Evolutionary conservation across 805 yeast genomes (phyloP).

Genomic region (Wickerhamomyces rabaulensis): DNA sequence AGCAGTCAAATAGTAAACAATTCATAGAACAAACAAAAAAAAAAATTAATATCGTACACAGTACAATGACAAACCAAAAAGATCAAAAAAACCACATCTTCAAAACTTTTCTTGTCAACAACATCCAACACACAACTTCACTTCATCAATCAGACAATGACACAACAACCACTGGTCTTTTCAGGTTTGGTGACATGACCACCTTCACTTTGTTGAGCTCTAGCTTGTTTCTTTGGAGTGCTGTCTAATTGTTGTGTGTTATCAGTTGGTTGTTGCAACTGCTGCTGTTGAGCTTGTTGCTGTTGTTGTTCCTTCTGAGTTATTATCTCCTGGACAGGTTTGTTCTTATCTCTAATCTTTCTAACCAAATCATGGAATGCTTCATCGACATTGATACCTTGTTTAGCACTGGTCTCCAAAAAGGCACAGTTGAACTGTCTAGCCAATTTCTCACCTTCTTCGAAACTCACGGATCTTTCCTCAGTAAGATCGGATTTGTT

Average conservation of each 20-base stretch:
- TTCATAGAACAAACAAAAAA: background rate
- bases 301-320: background rate
- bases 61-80: background rate
- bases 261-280: constrained; percentile 1
- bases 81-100: background rate
- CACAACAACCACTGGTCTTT: constrained; percentile 32
- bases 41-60: background rate
- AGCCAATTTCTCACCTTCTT: constrained; percentile 61
- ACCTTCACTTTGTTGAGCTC: background rate
- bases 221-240: background rate
- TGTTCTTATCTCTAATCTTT: constrained; percentile 33
- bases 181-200: background rate
- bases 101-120: background rate
- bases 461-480: constrained; percentile 67
- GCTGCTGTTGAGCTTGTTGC: background rate
- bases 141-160: constrained; percentile 14
- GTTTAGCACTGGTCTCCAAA: constrained; percentile 91
- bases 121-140: background rate
- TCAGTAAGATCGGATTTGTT: constrained; percentile 72
- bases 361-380: constrained; percentile 70
- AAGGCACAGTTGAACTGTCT: constrained; percentile 65
- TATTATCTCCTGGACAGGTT: constrained; percentile 5
- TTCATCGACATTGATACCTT: constrained; percentile 83
- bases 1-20: too few relatives aligned
- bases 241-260: background rate